Evolutionary conservation across 257 asterid species (phyloP).

Genomic region (Plantago major): DNA sequence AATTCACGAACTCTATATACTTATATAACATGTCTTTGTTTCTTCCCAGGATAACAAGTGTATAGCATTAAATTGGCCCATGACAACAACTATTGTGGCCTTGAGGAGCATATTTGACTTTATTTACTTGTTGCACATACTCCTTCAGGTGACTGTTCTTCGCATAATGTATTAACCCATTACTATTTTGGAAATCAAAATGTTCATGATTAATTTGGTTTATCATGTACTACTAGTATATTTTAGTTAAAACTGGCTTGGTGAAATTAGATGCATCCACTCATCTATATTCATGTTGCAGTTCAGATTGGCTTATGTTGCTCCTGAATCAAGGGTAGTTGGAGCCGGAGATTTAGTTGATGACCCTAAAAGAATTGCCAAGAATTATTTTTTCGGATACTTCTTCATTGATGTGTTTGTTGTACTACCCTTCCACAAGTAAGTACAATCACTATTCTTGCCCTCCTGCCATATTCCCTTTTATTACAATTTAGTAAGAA

Average conservation of each 20-base stretch:
- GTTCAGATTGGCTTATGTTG: conserved; percentile 82
- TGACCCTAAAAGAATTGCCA: conserved; percentile 62
- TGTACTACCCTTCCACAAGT: conserved; percentile 85
- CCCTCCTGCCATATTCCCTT: not conserved
- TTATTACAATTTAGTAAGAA: not conserved
- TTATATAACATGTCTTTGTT: conserved; percentile 1
- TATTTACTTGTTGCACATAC: conserved; percentile 46
- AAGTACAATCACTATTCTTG: conserved; percentile 8
- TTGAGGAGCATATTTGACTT: conserved; percentile 57
- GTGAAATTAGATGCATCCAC: too few relatives aligned
- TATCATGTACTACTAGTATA: too few relatives aligned
- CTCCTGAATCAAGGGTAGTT: conserved; percentile 69
- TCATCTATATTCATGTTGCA: conserved; percentile 36
- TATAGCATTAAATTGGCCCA: conserved; percentile 39
- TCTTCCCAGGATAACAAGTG: conserved; percentile 41
- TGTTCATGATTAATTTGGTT: too few relatives aligned
- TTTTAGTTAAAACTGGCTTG: too few relatives aligned
- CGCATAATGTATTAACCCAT: not conserved
- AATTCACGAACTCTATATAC: not conserved
- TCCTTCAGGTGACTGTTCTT: conserved; percentile 46
- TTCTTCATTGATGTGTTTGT: conserved; percentile 54
- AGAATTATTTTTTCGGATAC: conserved; percentile 52
- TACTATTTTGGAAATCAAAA: too few relatives aligned
- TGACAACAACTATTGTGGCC: conserved; percentile 43
- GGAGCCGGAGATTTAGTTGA: conserved; percentile 68